Evolutionary conservation across 2,329 filamentous ascomycete species (phyloP).

Genomic region (Neobulgaria alba): DNA sequence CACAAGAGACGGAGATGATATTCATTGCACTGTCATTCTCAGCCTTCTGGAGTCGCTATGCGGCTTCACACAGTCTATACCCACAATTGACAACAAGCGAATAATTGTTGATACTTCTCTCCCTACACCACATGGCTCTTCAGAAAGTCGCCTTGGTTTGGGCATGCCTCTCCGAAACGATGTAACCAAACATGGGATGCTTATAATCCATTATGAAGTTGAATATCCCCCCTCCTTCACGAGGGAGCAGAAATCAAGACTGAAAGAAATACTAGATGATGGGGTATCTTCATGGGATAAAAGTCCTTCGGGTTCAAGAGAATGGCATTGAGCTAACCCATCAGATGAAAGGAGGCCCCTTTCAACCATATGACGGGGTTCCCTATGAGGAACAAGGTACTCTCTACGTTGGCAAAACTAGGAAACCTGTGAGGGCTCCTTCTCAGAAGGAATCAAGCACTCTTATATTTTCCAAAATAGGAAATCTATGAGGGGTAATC

Average conservation of each 20-base stretch:
- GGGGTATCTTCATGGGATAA: no score
- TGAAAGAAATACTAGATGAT: not conserved
- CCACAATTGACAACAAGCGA: slow-evolving; percentile 2
- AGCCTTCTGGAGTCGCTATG: not conserved
- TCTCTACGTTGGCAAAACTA: no score
- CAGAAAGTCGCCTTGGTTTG: not conserved
- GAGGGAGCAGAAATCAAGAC: not conserved
- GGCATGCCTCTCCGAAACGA: slow-evolving; percentile 1
- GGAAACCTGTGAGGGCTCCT: no score
- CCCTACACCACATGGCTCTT: not conserved
- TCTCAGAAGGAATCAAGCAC: no score
- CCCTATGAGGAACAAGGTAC: no score
- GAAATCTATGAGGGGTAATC: no score
- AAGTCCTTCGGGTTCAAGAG: no score
- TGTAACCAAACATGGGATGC: not conserved
- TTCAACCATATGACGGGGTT: no score
- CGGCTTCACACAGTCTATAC: not conserved
- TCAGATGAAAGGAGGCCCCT: no score
- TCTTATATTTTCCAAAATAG: no score
- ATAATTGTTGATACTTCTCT: not conserved
- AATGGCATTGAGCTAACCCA: no score
- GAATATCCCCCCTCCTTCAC: not conserved
- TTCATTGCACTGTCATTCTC: slow-evolving; percentile 1
- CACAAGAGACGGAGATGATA: slow-evolving; percentile 4
- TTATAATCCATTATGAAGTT: not conserved